Base-by-base conservation (phyloP, 257 asterid genomes). In the Ophiorrhiza pumila region DNA sequence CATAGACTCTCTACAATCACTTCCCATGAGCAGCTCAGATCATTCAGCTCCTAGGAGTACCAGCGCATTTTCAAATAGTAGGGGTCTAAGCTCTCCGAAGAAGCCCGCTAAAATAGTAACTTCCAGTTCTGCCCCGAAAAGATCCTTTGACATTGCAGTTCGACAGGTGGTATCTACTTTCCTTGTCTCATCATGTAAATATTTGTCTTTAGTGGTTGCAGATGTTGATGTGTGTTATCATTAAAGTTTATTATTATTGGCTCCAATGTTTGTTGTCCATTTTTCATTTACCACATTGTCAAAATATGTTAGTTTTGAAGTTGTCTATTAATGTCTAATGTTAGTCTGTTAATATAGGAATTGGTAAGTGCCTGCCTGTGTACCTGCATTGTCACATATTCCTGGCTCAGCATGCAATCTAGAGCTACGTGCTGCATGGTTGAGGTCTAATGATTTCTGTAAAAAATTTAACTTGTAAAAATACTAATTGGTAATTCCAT, bases 61-160 rank as follows among this genome's bases (percentile, higher is more conserved):
- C 6, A 79, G 82, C 47, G 69, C 89, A 78, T 78, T 62, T 71
- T 81, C 87, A 47, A 86, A 85, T 73, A 79, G 78, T 76, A 86
- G 84, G 73, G 81, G 82, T 63, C 80, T 63, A 72, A 90, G 87
- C 39, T 74, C 79, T 76, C 78, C 93, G 65, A 91, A 85, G 88
- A 90, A 87, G 78, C 89, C 93, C 52, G 72, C 78, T 65, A 90
- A 83, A 79, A 65, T 76, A 64, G 76, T 86, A 78, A 84, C 85
- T 65, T 77, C 95, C 31, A 85, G 83, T 79, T 90, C 97, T 68
- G 95, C 90, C 73, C 98, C 99, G 4, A 94, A 91, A 83, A 86
- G 99, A 87, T 86, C 96, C 79, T 87, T 88, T 78, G 98, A 93
- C 82, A 45, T 83, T 87, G 91, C 96, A 71, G 85, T 87, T 72